phyloP scores from a whole-genome alignment of 2,329 filamentous ascomycete species.

The Tolypocladium album region DNA sequence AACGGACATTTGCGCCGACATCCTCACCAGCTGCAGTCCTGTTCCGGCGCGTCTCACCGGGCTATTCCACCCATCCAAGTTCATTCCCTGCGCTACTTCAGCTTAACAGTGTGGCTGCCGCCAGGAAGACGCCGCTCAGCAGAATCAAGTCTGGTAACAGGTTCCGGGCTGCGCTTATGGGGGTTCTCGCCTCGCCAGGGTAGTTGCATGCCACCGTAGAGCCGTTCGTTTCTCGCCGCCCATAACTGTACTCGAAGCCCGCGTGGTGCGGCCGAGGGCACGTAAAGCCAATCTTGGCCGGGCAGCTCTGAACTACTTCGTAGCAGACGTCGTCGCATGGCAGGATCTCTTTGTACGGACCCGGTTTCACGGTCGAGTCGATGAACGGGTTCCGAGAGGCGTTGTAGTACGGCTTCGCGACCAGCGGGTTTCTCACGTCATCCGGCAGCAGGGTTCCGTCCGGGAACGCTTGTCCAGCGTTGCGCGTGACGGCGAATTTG shows the following conservation, averaged over 20 bases:
- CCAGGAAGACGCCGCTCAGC: conserved; percentile 2
- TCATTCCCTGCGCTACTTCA: background rate
- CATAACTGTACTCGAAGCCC: conserved; percentile 26
- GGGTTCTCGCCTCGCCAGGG: conserved; percentile 24
- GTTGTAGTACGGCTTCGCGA: conserved; percentile 14
- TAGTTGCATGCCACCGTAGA: conserved; percentile 24
- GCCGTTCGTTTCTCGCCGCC: conserved; percentile 11
- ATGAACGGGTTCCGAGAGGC: conserved; percentile 62
- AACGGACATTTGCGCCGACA: background rate
- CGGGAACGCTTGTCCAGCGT: conserved; percentile 58
- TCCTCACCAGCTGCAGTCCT: background rate
- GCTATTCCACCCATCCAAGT: too few species aligned
- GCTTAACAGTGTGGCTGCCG: background rate
- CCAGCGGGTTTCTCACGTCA: conserved; percentile 14
- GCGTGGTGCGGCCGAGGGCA: conserved; percentile 48
- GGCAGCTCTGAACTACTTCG: conserved; percentile 75
- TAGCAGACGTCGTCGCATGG: conserved; percentile 87
- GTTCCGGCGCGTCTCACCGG: background rate
- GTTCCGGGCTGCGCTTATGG: conserved; percentile 7
- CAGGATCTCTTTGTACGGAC: conserved; percentile 87
- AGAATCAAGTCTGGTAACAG: conserved; percentile 8
- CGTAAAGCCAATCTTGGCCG: conserved; percentile 59
- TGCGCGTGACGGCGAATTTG: conserved; percentile 43
- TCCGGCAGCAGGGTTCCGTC: conserved; percentile 49
- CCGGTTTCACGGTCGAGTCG: conserved; percentile 60